Conservation (phyloP, 2,329 filamentous ascomycete species). For the Bipolaris gigantea region DNA sequence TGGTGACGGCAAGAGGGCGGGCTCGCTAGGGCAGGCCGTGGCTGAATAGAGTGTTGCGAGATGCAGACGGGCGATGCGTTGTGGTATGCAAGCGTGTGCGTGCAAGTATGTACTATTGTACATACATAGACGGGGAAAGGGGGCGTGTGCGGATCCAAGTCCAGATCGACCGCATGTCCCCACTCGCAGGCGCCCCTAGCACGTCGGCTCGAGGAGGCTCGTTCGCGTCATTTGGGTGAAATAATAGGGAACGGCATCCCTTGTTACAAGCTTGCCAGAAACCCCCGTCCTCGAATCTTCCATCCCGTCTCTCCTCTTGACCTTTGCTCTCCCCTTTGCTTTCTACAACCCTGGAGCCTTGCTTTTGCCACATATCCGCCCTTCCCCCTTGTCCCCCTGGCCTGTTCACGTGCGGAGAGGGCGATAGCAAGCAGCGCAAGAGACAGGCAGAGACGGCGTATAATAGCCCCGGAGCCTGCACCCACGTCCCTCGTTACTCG, state of each 20-base stretch:
- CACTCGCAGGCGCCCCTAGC: conserved; percentile 6
- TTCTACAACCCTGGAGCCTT: background rate
- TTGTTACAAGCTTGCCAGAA: background rate
- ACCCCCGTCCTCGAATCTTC: conserved; percentile 2
- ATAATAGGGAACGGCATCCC: conserved; percentile 20
- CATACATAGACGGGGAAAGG: conserved; percentile 16
- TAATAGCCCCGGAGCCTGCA: conserved; percentile 2
- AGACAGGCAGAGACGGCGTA: background rate
- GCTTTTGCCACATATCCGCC: background rate
- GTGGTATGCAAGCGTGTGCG: conserved; percentile 4
- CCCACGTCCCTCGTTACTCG: background rate
- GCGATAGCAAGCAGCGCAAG: background rate
- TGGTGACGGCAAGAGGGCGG: background rate
- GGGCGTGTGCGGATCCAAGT: conserved; percentile 12
- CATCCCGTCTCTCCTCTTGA: conserved; percentile 1
- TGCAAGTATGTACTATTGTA: too few species aligned
- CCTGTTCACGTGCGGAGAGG: background rate
- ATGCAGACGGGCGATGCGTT: background rate
- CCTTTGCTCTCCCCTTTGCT: background rate
- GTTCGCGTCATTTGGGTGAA: conserved; percentile 24
- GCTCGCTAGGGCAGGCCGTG: background rate
- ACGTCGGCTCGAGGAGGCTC: conserved; percentile 8
- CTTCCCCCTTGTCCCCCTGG: background rate
- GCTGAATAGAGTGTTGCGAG: background rate
- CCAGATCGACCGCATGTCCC: conserved; percentile 5